A percentile compares a stretch with the other conserved stretches of the same genome.
Conservation (phyloP, 169 alveolate genomes). For the Miamiensis avidus region DNA sequence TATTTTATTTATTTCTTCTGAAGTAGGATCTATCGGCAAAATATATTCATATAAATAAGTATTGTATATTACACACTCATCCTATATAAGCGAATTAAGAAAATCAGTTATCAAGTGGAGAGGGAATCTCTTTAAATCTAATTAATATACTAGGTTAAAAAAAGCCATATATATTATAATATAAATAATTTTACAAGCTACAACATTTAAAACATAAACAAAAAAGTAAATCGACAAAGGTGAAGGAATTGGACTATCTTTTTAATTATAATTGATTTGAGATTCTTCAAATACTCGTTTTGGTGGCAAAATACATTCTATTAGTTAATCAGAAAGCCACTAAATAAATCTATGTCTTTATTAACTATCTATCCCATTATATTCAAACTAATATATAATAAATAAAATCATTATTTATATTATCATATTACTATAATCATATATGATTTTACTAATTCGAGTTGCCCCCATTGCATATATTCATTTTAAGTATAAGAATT, state of each 20-base stretch:
- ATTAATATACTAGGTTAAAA: too few species aligned
- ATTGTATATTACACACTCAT: neutral
- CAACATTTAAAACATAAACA: too few species aligned
- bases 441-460: neutral
- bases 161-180: too few species aligned
- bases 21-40: neutral
- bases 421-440: too few species aligned
- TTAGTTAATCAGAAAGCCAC: neutral
- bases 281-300: neutral
- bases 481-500: neutral
- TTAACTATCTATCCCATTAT: neutral
- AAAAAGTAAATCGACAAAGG: neutral
- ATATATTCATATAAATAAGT: too few species aligned
- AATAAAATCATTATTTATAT: too few species aligned
- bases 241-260: neutral
- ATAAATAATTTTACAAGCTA: neutral
- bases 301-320: neutral
- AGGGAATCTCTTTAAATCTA: neutral
- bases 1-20: neutral
- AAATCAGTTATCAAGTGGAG: neutral
- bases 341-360: neutral
- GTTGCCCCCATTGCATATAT: neutral
- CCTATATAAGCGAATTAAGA: too few species aligned
- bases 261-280: too few species aligned
- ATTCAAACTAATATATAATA: neutral